Conservation (phyloP, 2,329 filamentous ascomycete species). For the Tolypocladium endophyticum region DNA sequence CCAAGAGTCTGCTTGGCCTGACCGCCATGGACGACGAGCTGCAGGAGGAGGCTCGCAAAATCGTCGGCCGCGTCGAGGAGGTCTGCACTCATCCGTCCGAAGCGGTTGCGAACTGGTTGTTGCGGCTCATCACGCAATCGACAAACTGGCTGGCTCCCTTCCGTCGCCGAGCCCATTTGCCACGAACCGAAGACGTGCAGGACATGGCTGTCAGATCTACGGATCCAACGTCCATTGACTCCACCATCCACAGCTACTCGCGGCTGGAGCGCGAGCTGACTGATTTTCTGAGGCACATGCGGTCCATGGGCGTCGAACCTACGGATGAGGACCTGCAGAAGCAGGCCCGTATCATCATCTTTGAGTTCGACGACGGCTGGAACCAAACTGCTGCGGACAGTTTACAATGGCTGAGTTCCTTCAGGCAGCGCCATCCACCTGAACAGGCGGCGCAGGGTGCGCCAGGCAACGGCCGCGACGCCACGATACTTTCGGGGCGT, state of each 20-base stretch:
- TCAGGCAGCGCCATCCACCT: slow-evolving; percentile 35
- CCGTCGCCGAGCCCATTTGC: slow-evolving; percentile 44
- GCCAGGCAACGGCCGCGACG: neutral
- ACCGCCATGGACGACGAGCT: slow-evolving; percentile 50
- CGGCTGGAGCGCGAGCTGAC: slow-evolving; percentile 45
- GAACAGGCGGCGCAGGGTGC: slow-evolving; percentile 1
- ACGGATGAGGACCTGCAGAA: slow-evolving; percentile 44
- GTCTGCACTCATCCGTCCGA: slow-evolving; percentile 38
- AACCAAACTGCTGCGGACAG: slow-evolving; percentile 54
- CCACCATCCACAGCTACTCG: slow-evolving; percentile 47
- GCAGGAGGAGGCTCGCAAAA: slow-evolving; percentile 46
- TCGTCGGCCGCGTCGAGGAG: slow-evolving; percentile 46
- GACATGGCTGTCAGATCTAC: slow-evolving; percentile 37
- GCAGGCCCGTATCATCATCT: slow-evolving; percentile 50
- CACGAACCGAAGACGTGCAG: slow-evolving; percentile 44
- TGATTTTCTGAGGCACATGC: slow-evolving; percentile 37
- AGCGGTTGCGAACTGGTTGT: slow-evolving; percentile 42
- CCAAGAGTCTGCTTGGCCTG: slow-evolving; percentile 42
- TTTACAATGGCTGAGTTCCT: slow-evolving; percentile 38
- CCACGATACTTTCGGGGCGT: neutral
- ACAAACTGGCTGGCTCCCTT: slow-evolving; percentile 46
- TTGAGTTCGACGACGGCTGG: slow-evolving; percentile 52
- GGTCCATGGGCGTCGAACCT: slow-evolving; percentile 33
- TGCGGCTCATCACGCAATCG: slow-evolving; percentile 39
- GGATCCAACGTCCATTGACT: slow-evolving; percentile 45